Conservation (phyloP, 129 eudicot genomes). For the Flaveria sonorensis region DNA sequence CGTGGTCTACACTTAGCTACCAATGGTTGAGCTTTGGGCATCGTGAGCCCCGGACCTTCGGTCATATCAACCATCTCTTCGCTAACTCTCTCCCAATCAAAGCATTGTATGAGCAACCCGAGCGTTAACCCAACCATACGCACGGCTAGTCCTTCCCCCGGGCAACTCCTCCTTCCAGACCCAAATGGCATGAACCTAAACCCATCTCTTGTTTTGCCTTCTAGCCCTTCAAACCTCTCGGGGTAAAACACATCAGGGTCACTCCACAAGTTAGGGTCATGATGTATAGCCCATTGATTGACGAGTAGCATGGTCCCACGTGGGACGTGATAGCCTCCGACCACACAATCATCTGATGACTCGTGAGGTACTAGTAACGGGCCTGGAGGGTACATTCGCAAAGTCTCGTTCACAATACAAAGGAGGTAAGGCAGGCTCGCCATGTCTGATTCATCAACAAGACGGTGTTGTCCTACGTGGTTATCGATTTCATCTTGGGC, state of each 20-base stretch:
- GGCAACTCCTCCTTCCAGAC: constrained; percentile 23
- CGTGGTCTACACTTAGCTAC: constrained; percentile 41
- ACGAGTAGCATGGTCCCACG: constrained; percentile 53
- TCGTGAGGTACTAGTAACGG: constrained; percentile 44
- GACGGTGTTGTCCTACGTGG: constrained; percentile 28
- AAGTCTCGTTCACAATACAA: constrained; percentile 41
- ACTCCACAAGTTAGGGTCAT: constrained; percentile 46
- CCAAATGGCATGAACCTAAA: constrained; percentile 59
- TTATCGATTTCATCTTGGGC: constrained; percentile 39
- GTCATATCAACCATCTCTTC: constrained; percentile 50
- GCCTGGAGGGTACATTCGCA: constrained; percentile 42
- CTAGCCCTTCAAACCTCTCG: constrained; percentile 45
- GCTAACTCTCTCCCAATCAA: constrained; percentile 32
- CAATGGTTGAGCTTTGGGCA: constrained; percentile 39
- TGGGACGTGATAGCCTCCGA: constrained; percentile 53
- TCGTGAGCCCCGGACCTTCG: constrained; percentile 38
- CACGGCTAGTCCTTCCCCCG: constrained; percentile 15
- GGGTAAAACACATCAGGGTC: constrained; percentile 48
- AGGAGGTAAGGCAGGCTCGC: constrained; percentile 41
- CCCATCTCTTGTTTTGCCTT: constrained; percentile 27
- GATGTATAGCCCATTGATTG: constrained; percentile 50
- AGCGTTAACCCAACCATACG: constrained; percentile 33
- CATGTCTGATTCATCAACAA: constrained; percentile 44
- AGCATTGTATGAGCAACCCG: constrained; percentile 29
- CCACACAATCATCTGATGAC: constrained; percentile 38